Evolutionary conservation across 2,329 filamentous ascomycete species (phyloP).

Genomic region (Clonostachys solani): DNA sequence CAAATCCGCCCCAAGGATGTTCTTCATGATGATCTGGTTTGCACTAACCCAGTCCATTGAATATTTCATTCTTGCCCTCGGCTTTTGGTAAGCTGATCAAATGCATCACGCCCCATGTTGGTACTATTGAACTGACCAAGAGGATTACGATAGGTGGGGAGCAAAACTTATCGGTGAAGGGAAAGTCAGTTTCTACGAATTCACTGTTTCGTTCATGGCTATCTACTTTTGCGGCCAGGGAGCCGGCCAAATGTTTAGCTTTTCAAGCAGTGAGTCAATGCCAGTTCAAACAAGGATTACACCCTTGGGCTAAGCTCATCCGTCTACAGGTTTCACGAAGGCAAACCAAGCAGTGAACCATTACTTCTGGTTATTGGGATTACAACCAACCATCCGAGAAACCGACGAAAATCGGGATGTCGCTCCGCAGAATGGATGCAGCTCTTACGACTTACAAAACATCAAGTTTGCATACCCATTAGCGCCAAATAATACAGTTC

Average conservation of each 20-base stretch:
- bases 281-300: no score
- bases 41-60: constrained; percentile 15
- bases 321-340: constrained; percentile 27
- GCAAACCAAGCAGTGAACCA: constrained; percentile 27
- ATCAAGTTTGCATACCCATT: constrained; percentile 48
- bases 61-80: constrained; percentile 22
- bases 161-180: constrained; percentile 7
- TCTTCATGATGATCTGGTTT: constrained; percentile 13
- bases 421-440: constrained; percentile 12
- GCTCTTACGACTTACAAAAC: constrained; percentile 28
- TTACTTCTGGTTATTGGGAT: constrained; percentile 22
- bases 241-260: constrained; percentile 14
- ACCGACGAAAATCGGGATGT: constrained; percentile 11
- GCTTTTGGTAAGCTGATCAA: constrained; percentile 32
- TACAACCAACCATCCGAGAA: constrained; percentile 13
- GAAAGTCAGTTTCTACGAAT: constrained; percentile 30
- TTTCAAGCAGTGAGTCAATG: constrained; percentile 21
- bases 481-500: constrained; percentile 16
- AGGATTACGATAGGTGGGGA: constrained; percentile 6
- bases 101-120: background rate
- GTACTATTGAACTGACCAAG: no score
- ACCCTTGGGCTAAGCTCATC: no score
- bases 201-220: constrained; percentile 34
- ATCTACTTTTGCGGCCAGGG: constrained; percentile 22
- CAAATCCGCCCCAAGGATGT: background rate